A percentile compares a stretch with the other conserved stretches of the same genome.
phyloP scores from a whole-genome alignment of 345 rosid genomes.

The Bretschneidera sinensis region DNA sequence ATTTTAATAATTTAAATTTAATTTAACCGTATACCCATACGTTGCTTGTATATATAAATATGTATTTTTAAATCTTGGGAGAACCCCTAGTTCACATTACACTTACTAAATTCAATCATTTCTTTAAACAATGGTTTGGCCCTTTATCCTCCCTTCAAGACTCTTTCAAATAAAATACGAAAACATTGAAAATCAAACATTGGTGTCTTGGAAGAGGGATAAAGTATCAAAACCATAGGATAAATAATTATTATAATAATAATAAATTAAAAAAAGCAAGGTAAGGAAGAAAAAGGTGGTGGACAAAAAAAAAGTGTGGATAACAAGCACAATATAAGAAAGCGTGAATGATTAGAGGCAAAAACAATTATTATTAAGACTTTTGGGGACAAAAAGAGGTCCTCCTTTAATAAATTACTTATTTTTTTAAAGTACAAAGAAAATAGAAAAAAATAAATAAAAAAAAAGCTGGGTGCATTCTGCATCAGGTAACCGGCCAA shows the following conservation, averaged over 20 bases:
- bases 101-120: too few relatives aligned
- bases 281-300: constrained; percentile 13
- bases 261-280: constrained; percentile 16
- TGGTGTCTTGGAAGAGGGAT: constrained; percentile 41
- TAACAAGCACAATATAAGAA: constrained; percentile 17
- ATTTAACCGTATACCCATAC: too few relatives aligned
- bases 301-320: constrained; percentile 17
- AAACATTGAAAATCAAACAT: constrained; percentile 19
- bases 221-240: constrained; percentile 46
- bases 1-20: too few relatives aligned
- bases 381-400: constrained; percentile 39
- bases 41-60: too few relatives aligned
- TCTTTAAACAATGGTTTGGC: not conserved
- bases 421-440: not conserved
- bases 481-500: constrained; percentile 13
- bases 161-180: too few relatives aligned
- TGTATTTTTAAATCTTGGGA: too few relatives aligned
- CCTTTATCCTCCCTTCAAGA: constrained; percentile 29
- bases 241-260: constrained; percentile 13
- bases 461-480: not conserved
- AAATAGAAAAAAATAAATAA: not conserved
- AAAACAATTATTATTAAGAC: constrained; percentile 36
- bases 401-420: constrained; percentile 19
- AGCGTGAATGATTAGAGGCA: constrained; percentile 29
- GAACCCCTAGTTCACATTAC: too few relatives aligned